phyloP scores from a whole-genome alignment of 176 grass and related monocot genomes.

The Avena sativa region DNA sequence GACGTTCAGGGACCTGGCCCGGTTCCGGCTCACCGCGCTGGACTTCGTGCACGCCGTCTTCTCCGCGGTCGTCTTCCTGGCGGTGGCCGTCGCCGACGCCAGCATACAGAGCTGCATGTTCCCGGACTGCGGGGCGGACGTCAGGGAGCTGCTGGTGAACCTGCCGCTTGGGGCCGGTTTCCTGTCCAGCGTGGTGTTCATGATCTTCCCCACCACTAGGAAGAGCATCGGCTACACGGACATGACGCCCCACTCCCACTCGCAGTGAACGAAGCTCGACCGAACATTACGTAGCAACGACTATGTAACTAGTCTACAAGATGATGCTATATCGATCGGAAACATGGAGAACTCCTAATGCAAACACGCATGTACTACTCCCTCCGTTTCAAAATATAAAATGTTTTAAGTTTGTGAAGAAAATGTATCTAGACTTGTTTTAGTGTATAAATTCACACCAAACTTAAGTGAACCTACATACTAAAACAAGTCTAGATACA shows the following conservation, averaged over 20 bases:
- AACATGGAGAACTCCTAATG: not conserved
- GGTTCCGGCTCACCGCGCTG: constrained; percentile 9
- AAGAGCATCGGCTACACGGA: constrained; percentile 4
- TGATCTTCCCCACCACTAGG: constrained; percentile 8
- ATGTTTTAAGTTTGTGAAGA: no score
- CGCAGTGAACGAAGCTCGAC: not conserved
- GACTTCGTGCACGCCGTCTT: constrained; percentile 4
- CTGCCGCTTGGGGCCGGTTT: not conserved
- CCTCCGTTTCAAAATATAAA: no score
- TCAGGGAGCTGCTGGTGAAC: not conserved
- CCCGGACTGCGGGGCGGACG: constrained; percentile 1
- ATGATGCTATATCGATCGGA: not conserved
- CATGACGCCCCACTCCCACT: not conserved
- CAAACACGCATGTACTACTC: not conserved
- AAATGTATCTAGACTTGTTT: no score
- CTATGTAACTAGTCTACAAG: not conserved
- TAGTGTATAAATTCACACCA: no score
- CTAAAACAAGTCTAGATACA: no score
- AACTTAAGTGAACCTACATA: no score
- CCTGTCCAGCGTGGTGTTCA: constrained; percentile 5
- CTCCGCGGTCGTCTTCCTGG: not conserved
- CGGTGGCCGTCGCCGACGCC: constrained; percentile 6
- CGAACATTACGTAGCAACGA: no score
- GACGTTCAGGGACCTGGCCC: not conserved
- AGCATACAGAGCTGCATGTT: not conserved